These are phyloP conservation scores for Scheffersomyces cryptocercus DNA, from an alignment of 1,139 yeast species.

Conservation along the genomic window DNA sequence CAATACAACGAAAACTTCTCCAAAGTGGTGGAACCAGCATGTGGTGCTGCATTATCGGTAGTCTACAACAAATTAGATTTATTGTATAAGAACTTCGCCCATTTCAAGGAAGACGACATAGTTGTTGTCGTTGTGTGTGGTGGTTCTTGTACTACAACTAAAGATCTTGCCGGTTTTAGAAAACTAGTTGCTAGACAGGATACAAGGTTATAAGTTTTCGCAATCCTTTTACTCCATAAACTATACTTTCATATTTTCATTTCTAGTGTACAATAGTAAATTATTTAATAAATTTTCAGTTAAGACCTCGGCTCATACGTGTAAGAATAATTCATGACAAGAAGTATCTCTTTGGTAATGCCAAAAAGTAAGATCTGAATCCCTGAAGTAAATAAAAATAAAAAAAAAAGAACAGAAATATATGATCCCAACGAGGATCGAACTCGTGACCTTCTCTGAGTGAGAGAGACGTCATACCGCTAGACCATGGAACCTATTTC, in stretches of 20 bases:
- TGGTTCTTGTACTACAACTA: constrained; percentile 47
- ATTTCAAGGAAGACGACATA: constrained; percentile 46
- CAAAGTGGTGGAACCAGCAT: constrained; percentile 68
- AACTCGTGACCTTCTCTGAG: constrained; percentile 44
- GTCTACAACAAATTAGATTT: constrained; percentile 41
- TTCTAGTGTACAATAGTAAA: too few relatives aligned
- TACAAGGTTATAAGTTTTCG: constrained; percentile 10
- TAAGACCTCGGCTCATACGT: too few relatives aligned
- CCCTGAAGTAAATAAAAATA: not conserved
- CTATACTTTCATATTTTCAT: too few relatives aligned
- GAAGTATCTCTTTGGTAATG: too few relatives aligned
- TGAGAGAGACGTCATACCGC: constrained; percentile 44
- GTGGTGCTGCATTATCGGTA: constrained; percentile 67
- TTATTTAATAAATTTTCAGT: too few relatives aligned
- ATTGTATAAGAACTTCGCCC: constrained; percentile 29
- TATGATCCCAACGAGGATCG: constrained; percentile 42
- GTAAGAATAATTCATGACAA: too few relatives aligned
- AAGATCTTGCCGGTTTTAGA: constrained; percentile 14
- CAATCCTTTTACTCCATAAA: too few relatives aligned
- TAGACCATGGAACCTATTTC: constrained; percentile 35
- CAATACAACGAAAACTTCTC: constrained; percentile 50
- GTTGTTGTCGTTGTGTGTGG: constrained; percentile 67
- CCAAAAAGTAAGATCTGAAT: too few relatives aligned
- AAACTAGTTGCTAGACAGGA: constrained; percentile 14
- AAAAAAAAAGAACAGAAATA: constrained; percentile 9